Evolutionary conservation across 805 yeast genomes (phyloP).

Genomic region (Ogataea sp.): DNA sequence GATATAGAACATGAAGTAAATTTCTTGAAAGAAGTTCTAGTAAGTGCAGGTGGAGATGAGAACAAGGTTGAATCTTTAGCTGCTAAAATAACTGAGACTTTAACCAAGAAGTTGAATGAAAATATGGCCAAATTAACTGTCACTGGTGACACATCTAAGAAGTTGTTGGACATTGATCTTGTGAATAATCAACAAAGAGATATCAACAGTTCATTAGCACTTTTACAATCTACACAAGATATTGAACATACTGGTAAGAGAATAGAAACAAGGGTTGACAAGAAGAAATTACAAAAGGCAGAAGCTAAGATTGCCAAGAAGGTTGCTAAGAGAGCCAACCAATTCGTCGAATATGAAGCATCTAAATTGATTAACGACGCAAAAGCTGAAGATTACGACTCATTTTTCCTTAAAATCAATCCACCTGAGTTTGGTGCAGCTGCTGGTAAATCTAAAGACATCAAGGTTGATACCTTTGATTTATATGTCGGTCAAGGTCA

Average conservation of each 20-base stretch:
- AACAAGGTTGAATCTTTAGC: constrained; percentile 45
- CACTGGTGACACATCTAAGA: constrained; percentile 82
- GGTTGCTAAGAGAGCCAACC: constrained; percentile 79
- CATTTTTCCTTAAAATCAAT: constrained; percentile 89
- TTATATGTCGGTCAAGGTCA: constrained; percentile 93
- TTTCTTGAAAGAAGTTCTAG: constrained; percentile 57
- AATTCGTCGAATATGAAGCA: constrained; percentile 87
- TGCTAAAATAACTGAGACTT: constrained; percentile 36
- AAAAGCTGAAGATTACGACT: constrained; percentile 76
- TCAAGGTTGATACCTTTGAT: constrained; percentile 88
- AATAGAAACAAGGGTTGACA: constrained; percentile 90
- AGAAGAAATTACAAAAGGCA: constrained; percentile 93
- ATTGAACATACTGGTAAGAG: constrained; percentile 88
- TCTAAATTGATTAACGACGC: constrained; percentile 70
- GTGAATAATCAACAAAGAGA: constrained; percentile 64
- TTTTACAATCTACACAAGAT: constrained; percentile 72
- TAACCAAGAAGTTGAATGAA: constrained; percentile 46
- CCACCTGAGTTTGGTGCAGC: constrained; percentile 86
- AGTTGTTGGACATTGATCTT: constrained; percentile 74
- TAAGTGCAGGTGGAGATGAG: constrained; percentile 75
- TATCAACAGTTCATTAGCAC: constrained; percentile 65
- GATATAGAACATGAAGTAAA: constrained; percentile 59
- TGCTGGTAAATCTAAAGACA: constrained; percentile 97
- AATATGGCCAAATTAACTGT: constrained; percentile 67
- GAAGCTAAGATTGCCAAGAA: constrained; percentile 96